Base-by-base conservation (phyloP, 2,329 filamentous ascomycete genomes). In the Colletotrichum tropicicola region DNA sequence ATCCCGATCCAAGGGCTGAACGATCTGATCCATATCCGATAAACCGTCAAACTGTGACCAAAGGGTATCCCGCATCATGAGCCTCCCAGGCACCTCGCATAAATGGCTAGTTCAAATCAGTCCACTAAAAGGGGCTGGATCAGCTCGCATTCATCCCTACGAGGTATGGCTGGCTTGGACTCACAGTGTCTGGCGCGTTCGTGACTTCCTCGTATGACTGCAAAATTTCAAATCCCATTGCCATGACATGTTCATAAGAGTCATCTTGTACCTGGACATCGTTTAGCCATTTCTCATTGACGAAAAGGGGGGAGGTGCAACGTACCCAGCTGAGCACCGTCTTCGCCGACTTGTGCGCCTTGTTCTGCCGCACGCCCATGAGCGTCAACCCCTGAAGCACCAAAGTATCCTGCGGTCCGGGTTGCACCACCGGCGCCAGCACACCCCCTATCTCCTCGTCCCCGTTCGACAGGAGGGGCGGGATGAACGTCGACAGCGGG, bases 151-250 rank as follows among this genome's bases (percentile, higher is more conserved):
- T 43, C 9, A 5, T 35, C 25, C 2, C 7, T 9, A 8, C 6
- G 6, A 12, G 10, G 17, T 10, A 7, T 28, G 6, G 23, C 2
- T 23, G 23, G 5, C 12, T 10, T 2, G 13, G n/a, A 78, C 82
- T 77, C 63, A 87, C 84, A 73, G 79, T 82, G 17, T 87, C 85
- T 3, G 80, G 79, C 19, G 91, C 88, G 68, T 85, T 87, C 65
- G 89, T 92, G 56, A 96, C 87, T 76, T 97, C 92, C 72, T 97
- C 93, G 75, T 94, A 97, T 41, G 86, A 90, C 77, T 95, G 91
- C 67, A 94, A 79, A 45, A 92, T 86, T 68, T 89, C 88, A 73
- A 97, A 97, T 1, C 93, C 93, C 91, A 97, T 93, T 0, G 88
- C 88, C 59, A 89, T 83, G 63, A 97, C 80, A 35, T 90, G 88